Base-by-base conservation (phyloP, 2,329 filamentous ascomycete species). In the Catunica adiposa region DNA sequence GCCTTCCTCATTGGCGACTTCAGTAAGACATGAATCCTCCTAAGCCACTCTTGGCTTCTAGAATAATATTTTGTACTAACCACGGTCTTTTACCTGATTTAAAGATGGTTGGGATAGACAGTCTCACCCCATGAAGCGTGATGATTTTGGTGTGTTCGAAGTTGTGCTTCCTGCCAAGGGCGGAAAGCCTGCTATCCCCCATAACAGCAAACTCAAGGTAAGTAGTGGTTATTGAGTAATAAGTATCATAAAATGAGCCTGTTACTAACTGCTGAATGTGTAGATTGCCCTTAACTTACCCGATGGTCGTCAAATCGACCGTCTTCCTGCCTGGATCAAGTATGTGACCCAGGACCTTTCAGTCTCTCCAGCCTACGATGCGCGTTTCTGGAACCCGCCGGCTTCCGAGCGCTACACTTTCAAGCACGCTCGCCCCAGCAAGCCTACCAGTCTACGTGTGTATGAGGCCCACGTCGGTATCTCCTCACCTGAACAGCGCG, bases 381-480 rank as follows among this genome's bases (percentile, higher is more conserved):
- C 87, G 23, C 80, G 88, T 54, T 96, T 98, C 72, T 98, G 92
- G 92, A 96, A 97, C 66, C 92, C 92, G 34, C 88, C 89, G 2
- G 68, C 75, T 51, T 71, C 74, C 40, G 81, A 94, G 65, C 79
- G 73, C 64, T 97, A 97, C 67, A 73, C 78, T 55, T 94, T 94
- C 76, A 89, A 94, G 71, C 79, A 97, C 68, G 64, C 77, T 50
- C 78, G 84, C 53, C 92, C 90, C 5, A 81, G 82, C 67, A 94
- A 90, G 73, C 92, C 92, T 1, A 68, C 74, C 57, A 95, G 89
- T 63, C 80, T 79, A n/a, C 83, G 92, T 53, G 89, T 98, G 58
- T 98, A 98, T 69, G 92, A 98, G 70, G 92, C 92, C n/a, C 92
- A 98, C 65, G 89, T 98, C 44, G 92, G 92, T 53, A 98, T 98